A percentile compares a stretch with the other conserved stretches of the same genome.
Evolutionary conservation across 164 flowering plant genomes (phyloP).

Genomic region (Aristolochia contorta): DNA sequence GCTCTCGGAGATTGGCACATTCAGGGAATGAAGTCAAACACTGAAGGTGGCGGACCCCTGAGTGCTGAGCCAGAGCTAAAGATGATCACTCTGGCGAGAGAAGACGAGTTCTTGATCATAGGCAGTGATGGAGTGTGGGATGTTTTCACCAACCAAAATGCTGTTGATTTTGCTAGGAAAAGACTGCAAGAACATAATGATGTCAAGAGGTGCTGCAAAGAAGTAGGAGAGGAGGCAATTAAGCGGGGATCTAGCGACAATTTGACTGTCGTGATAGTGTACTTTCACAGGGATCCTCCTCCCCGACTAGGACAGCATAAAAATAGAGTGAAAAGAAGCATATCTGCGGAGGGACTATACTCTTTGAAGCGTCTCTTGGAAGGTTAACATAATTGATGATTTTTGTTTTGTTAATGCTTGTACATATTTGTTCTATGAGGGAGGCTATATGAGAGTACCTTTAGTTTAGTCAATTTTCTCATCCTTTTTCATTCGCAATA

Average conservation of each 20-base stretch:
- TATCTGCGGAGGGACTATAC: constrained; percentile 80
- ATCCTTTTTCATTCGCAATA: too few species aligned
- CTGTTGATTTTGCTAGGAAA: constrained; percentile 67
- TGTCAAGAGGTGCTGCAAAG: constrained; percentile 61
- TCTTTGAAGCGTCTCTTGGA: constrained; percentile 47
- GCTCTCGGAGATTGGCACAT: constrained; percentile 96
- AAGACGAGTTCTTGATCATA: constrained; percentile 81
- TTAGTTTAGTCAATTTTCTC: too few species aligned
- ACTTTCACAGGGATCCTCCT: constrained; percentile 73
- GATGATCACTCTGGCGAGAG: constrained; percentile 48
- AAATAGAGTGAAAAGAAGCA: constrained; percentile 46
- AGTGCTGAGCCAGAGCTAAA: constrained; percentile 90
- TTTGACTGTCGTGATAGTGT: constrained; percentile 65
- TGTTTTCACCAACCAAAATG: constrained; percentile 73
- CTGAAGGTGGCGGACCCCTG: constrained; percentile 50
- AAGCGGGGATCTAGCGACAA: constrained; percentile 68
- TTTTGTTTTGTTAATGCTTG: too few species aligned
- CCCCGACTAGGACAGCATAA: constrained; percentile 28
- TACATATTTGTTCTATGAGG: too few species aligned
- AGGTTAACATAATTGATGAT: constrained; percentile 14
- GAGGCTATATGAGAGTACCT: too few species aligned
- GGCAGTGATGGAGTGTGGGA: constrained; percentile 97
- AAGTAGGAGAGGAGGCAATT: constrained; percentile 72
- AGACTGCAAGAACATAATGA: constrained; percentile 77
- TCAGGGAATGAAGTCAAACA: constrained; percentile 52